A percentile compares a stretch with the other conserved stretches of the same genome.
phyloP scores from a whole-genome alignment of 176 grass and related monocot genomes.

The Puccinellia tenuiflora region DNA sequence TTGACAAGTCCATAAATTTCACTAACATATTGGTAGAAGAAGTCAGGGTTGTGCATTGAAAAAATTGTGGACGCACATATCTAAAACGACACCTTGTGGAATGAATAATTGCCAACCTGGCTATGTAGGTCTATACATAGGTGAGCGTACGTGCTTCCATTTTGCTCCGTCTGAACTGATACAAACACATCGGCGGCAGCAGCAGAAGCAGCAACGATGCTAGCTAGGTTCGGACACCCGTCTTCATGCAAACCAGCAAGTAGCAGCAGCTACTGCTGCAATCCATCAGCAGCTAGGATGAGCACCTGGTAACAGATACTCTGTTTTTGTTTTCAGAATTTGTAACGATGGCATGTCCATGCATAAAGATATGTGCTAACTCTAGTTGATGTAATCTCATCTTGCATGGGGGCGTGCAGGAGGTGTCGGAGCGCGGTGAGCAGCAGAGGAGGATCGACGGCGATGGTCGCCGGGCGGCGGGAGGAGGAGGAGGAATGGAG shows the following conservation, averaged over 20 bases:
- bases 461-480: too few relatives aligned
- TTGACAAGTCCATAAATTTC: neutral
- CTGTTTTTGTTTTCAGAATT: neutral
- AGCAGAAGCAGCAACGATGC: neutral
- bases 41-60: neutral
- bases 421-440: neutral
- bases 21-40: neutral
- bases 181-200: neutral
- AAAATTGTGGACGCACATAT: neutral
- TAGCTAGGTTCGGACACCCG: neutral
- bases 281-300: neutral
- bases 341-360: neutral
- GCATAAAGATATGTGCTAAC: neutral
- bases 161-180: neutral
- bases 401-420: neutral
- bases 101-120: neutral
- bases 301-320: neutral
- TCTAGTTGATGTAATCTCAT: neutral
- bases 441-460: neutral
- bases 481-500: constrained; percentile 24
- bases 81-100: neutral
- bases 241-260: neutral
- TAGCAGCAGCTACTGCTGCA: neutral
- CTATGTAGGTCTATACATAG: neutral
- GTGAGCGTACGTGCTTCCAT: neutral